Base-by-base conservation (phyloP, 2,329 filamentous ascomycete genomes). In the Fusarium sarcochroum region DNA sequence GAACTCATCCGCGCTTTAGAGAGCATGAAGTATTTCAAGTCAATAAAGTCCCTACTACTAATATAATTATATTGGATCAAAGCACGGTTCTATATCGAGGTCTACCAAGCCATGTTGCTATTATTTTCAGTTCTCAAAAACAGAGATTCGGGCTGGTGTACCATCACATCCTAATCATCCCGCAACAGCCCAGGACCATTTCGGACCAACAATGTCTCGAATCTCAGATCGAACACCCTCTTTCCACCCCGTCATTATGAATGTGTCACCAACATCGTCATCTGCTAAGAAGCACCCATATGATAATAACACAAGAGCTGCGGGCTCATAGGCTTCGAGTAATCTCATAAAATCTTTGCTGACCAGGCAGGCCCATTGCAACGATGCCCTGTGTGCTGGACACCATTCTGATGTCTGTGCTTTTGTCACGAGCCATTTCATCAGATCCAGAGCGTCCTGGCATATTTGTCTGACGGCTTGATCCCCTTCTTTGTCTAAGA, bases 171-270 rank as follows among this genome's bases (percentile, higher is more conserved):
- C 10, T 10, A 30, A 30, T 30, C 1, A 30, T 30, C 27, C 27
- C 27, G 27, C 27, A 30, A 30, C 27, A 30, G 4, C 46, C 15
- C 7, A 8, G 3, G 10, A 23, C 48, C 48, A 51, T 21, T 14
- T 17, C 15, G 21, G 4, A 32, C 44, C 34, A 49, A 55, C 17
- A 13, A 49, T 38, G 11, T 49, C 9, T 40, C 18, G 15, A 40
- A 55, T 55, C 17, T 55, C 42, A 40, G 44, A 6, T 5, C 52
- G 49, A 18, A 55, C 52, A 18, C 52, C 52, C 5, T 40, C 15
- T 32, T 18, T 55, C 52, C 52, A 55, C 8, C 52, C 52, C n/a
- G 9, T 40, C 8, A 21, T 55, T 8, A 21, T 35, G 15, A 55
- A 55, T 13, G 27, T 30, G 27, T 30, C 27, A 30, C 11, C 27